Evolutionary conservation across 345 rosid species (phyloP), one percentile per base, ranked within the genome.

Genomic region (Salix koriyanagi): DNA sequence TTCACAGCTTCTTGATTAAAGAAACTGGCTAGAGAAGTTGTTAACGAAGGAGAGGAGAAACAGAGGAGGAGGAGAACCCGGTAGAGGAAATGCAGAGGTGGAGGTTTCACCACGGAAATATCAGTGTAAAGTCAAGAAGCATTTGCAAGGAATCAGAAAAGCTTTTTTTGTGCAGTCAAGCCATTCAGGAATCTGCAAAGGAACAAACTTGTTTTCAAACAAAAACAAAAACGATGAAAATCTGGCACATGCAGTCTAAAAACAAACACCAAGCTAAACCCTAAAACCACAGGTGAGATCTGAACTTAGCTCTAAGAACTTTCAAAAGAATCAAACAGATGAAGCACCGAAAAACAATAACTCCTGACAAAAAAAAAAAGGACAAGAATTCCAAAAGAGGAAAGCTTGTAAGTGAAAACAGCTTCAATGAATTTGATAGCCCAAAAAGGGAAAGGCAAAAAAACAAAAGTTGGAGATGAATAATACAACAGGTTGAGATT

Each of bases 121-220:
- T 82, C 83, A 82, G 80, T 42, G 90, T 87, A 83, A 87, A 84
- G 87, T 89, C 88, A 83, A 65, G 79, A 72, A 70, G 82, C 86
- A 84, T 86, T 85, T 80, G 81, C 66, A 74, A 75, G 76, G 94
- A 88, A 90, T 90, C 88, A 83, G 88, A 90, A 90, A 86, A 81
- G 73, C 82, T 79, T 85, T 82, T 82, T 78, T 65, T 69, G 73
- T 67, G 42, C 58, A 82, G 85, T 76, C 86, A 81, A 69, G 60
- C 72, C 41, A 82, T 44, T 62, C 71, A 73, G 88, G 94, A 90
- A 90, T 90, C 90, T 84, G 65, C 46, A 82, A 90, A 88, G 87
- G 76, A 73, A 83, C 78, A 80, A 72, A 77, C 84, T 78, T 88
- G 77, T 75, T 70, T 7, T 5, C 36, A 64, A 68, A 75, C 16